Evolutionary conservation across 768 basidiomycete species (phyloP).

Genomic region (Russula compacta): DNA sequence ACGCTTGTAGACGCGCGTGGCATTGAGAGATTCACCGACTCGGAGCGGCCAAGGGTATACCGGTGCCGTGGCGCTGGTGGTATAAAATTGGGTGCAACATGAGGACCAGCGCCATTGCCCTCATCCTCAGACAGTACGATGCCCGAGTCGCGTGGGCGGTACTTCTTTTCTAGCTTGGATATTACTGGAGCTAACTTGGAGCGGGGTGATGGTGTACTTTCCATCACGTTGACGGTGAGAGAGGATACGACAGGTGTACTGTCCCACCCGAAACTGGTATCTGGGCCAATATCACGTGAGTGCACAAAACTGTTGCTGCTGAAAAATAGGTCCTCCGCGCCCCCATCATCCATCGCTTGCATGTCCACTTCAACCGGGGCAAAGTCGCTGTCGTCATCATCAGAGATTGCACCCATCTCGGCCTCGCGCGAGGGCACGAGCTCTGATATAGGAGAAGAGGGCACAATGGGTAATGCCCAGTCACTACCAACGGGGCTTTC

Average conservation of each 20-base stretch:
- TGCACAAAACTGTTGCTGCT: slow-evolving; percentile 18
- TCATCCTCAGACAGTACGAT: slow-evolving; percentile 57
- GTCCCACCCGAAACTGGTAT: slow-evolving; percentile 20
- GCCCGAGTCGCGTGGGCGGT: slow-evolving; percentile 61
- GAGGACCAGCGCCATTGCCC: slow-evolving; percentile 22
- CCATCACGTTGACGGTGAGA: slow-evolving; percentile 37
- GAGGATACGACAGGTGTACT: slow-evolving; percentile 13
- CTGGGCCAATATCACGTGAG: slow-evolving; percentile 14
- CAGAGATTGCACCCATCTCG: slow-evolving; percentile 19
- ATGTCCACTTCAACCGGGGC: slow-evolving; percentile 17
- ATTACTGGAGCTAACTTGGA: slow-evolving; percentile 28
- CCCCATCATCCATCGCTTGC: slow-evolving; percentile 8
- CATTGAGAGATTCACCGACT: slow-evolving; percentile 31
- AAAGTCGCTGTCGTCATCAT: slow-evolving; percentile 17
- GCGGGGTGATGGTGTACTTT: slow-evolving; percentile 49
- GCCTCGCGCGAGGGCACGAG: background rate
- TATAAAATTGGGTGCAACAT: slow-evolving; percentile 1
- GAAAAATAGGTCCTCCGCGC: slow-evolving; percentile 20
- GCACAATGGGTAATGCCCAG: background rate
- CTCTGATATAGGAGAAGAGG: slow-evolving; percentile 11
- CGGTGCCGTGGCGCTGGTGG: slow-evolving; percentile 14
- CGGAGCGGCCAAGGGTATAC: slow-evolving; percentile 23
- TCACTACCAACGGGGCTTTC: background rate
- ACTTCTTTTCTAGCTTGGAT: slow-evolving; percentile 43
- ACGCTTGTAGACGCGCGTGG: slow-evolving; percentile 55